Evolutionary conservation across 345 rosid genomes (phyloP), one percentile per base, ranked within the genome.

Genomic region (Noccaea caerulescens): DNA sequence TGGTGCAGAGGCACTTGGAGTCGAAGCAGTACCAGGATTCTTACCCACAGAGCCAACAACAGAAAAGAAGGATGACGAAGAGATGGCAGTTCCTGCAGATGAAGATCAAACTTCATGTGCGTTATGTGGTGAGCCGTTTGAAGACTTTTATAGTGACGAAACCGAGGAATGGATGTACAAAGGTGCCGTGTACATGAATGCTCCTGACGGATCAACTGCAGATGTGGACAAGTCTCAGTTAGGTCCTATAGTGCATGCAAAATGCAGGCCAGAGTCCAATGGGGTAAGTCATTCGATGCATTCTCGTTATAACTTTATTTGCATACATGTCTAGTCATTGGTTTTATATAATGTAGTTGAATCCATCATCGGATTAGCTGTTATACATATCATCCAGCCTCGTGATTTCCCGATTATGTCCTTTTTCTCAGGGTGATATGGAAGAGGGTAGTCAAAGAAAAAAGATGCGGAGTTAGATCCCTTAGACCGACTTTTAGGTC

Each of bases 91-190:
- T 79, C 94, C 96, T 72, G 99, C 99, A 73, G 98, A 92, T 76
- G 99, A 95, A 77, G 97, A 90, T 54, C 98, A 92, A 82, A 90
- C 64, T 51, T 82, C 77, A 20, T 95, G 99, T 30, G 99, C 98
- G 3, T 82, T 95, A 76, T 95, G 99, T 80, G 99, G 97, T 65
- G 99, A 95, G 77, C 80, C 86, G 8, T 95, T 95, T 78, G 98
- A 95, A 79, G 96, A 95, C 82, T 92, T 92, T 74, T 95, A 84
- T 74, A 95, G 98, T 57, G 99, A 95, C 51, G 98, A 95, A 77
- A 87, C 88, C 1, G 99, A 95, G 80, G 96, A 88, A 75, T 95
- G 99, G 99, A 95, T 95, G 98, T 95, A 95, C 71, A 95, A 77
- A 79, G 99, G 97, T 33, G 92, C 98, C 36, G 97, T 92, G 47